Base-by-base conservation (phyloP, 768 basidiomycete genomes). In the Leccinum subgranulosum region DNA sequence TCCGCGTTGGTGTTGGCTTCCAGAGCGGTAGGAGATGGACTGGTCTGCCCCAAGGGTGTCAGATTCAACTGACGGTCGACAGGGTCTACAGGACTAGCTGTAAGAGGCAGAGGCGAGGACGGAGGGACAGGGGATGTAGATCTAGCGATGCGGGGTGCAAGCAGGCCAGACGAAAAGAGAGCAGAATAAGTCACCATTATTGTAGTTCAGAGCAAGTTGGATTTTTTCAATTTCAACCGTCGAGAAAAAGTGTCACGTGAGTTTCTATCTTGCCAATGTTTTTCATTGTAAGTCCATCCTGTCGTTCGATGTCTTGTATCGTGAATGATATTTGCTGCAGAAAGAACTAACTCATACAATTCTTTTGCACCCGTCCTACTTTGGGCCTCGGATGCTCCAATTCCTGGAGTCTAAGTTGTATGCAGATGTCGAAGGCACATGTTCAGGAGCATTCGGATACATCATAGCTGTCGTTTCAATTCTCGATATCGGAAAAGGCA, bases 321-420 rank as follows among this genome's bases (percentile, higher is more conserved):
- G 29, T 59, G 31, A 51, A 60, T 33, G 52, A 55, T 15, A 1
- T 4, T 31, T 41, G 27, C 55, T 41, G 27, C 55, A 98, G 96
- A 96, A 97, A 83, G 90, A 95, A 71, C 83, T 99, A 9, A 92
- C 91, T n/a, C 94, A 98, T 71, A 96, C 94, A 5, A 97, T 98
- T 69, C 85, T 95, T 36, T 83, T 99, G 25, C 96, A 98, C 70
- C 97, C 97, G 25, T 98, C 96, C 17, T 99, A 97, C 75, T 99
- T 99, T 70, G 95, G 95, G 8, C 92, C 96, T 10, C 88, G 92
- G 61, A 94, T 98, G 86, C 84, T 92, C 58, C 88, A 90, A 62
- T 95, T 93, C 76, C 84, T 99, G 54, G 87, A 93, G 72, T 87
- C 87, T 53, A 96, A 97, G 73, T 83, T 98, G 28, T 94, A 97